Conservation (phyloP, 768 basidiomycete genomes). For the Phylloporus sp. region DNA sequence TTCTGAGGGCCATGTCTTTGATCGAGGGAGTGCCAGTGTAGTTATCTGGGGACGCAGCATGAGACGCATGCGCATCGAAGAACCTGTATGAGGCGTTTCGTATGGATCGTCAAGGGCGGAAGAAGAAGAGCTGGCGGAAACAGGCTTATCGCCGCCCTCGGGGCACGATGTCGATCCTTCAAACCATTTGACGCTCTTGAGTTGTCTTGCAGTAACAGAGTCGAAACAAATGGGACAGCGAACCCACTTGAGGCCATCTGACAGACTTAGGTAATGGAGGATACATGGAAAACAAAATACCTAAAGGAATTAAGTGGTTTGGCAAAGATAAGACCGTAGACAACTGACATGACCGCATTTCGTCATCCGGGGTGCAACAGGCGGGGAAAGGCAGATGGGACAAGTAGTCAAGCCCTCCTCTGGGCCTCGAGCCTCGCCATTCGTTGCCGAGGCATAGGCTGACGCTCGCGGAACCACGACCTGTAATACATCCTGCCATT, state of each 20-base stretch:
- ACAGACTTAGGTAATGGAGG: conserved; percentile 81
- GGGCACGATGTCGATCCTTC: conserved; percentile 44
- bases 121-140: conserved; percentile 44
- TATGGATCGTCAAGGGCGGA: conserved; percentile 36
- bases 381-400: conserved; percentile 93
- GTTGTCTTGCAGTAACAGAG: conserved; percentile 82
- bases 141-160: conserved; percentile 23
- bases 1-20: conserved; percentile 91
- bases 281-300: conserved; percentile 95
- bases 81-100: conserved; percentile 48
- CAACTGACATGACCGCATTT: conserved; percentile 93
- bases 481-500: conserved; percentile 95
- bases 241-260: conserved; percentile 80
- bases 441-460: conserved; percentile 62
- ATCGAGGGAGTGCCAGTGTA: conserved; percentile 90
- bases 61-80: conserved; percentile 76
- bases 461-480: conserved; percentile 87
- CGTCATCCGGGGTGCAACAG: conserved; percentile 88
- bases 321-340: not conserved
- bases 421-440: conserved; percentile 38
- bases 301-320: conserved; percentile 38
- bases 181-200: conserved; percentile 92
- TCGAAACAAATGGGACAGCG: conserved; percentile 97
- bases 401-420: conserved; percentile 72
- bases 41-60: conserved; percentile 93